Evolutionary conservation across 2,329 filamentous ascomycete species (phyloP).

Genomic region (Stagonosporopsis cucurbitacearum): DNA sequence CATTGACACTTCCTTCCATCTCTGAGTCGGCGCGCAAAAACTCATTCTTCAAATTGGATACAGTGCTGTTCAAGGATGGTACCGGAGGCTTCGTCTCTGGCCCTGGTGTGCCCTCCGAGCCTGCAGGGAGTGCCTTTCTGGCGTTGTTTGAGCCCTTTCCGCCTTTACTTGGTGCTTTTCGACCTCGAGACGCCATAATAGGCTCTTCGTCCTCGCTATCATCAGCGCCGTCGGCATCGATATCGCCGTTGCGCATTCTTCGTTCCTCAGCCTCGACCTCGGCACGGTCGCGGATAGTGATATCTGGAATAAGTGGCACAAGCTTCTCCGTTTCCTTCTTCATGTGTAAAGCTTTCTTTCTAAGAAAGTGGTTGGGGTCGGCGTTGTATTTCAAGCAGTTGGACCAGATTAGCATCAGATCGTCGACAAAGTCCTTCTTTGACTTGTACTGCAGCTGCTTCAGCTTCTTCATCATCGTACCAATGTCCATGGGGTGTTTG

Average conservation of each 20-base stretch:
- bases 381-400: conserved; percentile 97
- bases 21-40: conserved; percentile 75
- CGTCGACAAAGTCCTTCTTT: conserved; percentile 92
- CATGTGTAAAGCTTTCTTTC: conserved; percentile 95
- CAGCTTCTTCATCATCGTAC: conserved; percentile 98
- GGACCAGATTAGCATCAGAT: conserved; percentile 94
- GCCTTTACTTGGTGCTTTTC: conserved; percentile 81
- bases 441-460: conserved; percentile 63
- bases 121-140: conserved; percentile 74
- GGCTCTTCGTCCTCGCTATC: conserved; percentile 93
- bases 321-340: conserved; percentile 97
- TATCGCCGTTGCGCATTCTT: conserved; percentile 81
- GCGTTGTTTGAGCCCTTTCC: conserved; percentile 69
- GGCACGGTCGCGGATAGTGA: conserved; percentile 85
- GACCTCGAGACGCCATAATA: conserved; percentile 95
- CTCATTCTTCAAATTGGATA: conserved; percentile 59
- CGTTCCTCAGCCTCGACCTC: conserved; percentile 81
- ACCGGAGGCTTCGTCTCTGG: conserved; percentile 76
- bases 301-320: conserved; percentile 91
- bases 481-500: conserved; percentile 97
- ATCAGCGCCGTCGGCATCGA: conserved; percentile 80
- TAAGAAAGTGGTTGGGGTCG: conserved; percentile 82
- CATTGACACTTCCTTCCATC: conserved; percentile 79
- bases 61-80: conserved; percentile 60
- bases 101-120: conserved; percentile 79